Conservation (phyloP, 2,329 filamentous ascomycete species). For the Colletotrichum nymphaeae region DNA sequence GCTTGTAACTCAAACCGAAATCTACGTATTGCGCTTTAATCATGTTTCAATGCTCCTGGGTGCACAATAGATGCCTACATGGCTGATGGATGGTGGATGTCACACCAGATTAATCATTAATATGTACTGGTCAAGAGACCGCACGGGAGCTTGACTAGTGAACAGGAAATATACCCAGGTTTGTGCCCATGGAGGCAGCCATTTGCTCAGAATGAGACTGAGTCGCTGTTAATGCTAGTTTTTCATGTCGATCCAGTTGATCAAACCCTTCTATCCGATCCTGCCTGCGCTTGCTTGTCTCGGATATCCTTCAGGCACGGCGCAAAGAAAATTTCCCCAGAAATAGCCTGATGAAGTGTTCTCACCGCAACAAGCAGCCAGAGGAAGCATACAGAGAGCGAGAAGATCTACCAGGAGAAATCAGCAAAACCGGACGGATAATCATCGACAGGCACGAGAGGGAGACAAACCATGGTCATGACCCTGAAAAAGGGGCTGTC, state of each 20-base stretch:
- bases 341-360: conserved; percentile 50
- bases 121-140: too few relatives aligned
- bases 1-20: background rate
- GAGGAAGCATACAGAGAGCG: conserved; percentile 52
- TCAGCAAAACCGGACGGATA: background rate
- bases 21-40: too few relatives aligned
- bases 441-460: background rate
- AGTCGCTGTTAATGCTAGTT: background rate
- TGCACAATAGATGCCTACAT: background rate
- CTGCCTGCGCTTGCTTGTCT: conserved; percentile 44
- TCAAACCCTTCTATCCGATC: conserved; percentile 41
- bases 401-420: conserved; percentile 48
- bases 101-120: background rate
- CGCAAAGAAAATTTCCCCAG: conserved; percentile 57
- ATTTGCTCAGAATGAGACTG: background rate
- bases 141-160: background rate
- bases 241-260: background rate
- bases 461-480: conserved; percentile 46
- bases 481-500: conserved; percentile 57
- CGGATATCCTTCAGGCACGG: conserved; percentile 54
- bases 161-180: too few relatives aligned
- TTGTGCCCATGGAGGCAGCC: too few relatives aligned
- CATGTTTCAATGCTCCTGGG: too few relatives aligned
- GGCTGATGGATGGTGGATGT: background rate
- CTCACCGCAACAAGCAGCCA: conserved; percentile 54